Evolutionary conservation across 2,329 filamentous ascomycete species (phyloP), one percentile per base, ranked within the genome.

Genomic region (Aspergillus pseudotamarii): DNA sequence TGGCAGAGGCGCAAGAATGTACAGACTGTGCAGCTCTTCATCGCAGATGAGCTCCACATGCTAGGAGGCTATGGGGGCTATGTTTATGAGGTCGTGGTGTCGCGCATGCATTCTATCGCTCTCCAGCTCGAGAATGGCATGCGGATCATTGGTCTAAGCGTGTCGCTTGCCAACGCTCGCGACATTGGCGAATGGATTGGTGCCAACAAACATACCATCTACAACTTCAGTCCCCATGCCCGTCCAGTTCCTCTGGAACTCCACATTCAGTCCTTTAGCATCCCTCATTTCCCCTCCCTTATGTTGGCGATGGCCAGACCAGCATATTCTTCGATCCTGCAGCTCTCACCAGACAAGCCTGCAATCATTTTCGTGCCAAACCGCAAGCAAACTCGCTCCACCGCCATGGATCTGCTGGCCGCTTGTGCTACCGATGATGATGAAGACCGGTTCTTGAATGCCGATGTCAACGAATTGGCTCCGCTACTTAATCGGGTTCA

Each of bases 261-360:
- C 62, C 93, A 97, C 75, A 91, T 99, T 55, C 95, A 99, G 78
- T 94, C 94, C 1, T 99, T 95, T 81, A 92, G 90, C 32, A 96
- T 97, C 64, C 93, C 96, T 54, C 96, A 99, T 75, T 97, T 97
- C 81, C 96, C 95, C 4, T 98, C 95, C 12, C 85, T 99, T 46
- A 99, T 99, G 95, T 86, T 99, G 69, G 94, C 95, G 16, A 99
- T 99, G 95, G 93, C 94, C 19, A 94, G 96, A 78, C 96, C 96
- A 23, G 90, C 93, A 1, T 98, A 97, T 76, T 84, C 92, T 64
- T 91, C 94, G 2, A 92, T 99, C 69, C 87, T 93, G 3, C 93
- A 96, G 72, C 87, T 96, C 76, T 96, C 95, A 8, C 83, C 92
- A 0, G 90, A 96, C 67, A 95, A 97, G 80, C 94, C 94, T 32